Evolutionary conservation across 345 rosid genomes (phyloP), one percentile per base, ranked within the genome.

Genomic region (Toxicodendron radicans): DNA sequence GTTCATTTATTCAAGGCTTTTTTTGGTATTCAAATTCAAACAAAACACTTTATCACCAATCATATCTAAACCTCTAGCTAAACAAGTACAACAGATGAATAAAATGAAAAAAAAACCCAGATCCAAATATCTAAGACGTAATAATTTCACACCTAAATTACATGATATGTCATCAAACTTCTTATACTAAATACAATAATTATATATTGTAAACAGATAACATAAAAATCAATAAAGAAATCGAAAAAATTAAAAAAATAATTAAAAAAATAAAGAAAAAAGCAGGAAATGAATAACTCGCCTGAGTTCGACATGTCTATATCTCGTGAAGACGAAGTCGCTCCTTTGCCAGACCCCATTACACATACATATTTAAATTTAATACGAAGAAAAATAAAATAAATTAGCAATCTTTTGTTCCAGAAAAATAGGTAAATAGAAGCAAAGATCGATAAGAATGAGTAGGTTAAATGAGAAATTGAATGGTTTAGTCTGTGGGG

Each of bases 261-360:
- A n/a, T n/a, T n/a, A n/a, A n/a, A n/a, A n/a, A n/a, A n/a, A n/a
- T n/a, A n/a, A 58, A 66, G 33, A 59, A 3, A 2, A 53, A 64
- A 4, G 9, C 0, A 53, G 58, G 13, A 14, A n/a, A 5, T 1
- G 35, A 24, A 49, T 13, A n/a, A 60, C 75, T 75, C 70, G 72
- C 85, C 85, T 69, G 68, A 35, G 58, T 79, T 79, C 43, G 80
- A 56, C 45, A 52, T 65, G 54, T 70, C 82, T 70, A 64, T 79
- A 7, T 73, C 73, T 16, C 60, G 78, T 4, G 80, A 54, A 58
- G 84, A 78, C 53, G 84, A 76, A 58, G 73, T 72, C 72, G 78
- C 81, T 53, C 80, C 71, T 51, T 76, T 70, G 20, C 73, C 78
- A 24, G 78, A 78, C 48, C 85, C 80, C 85, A 78, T 82, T 72